phyloP scores from a whole-genome alignment of 768 basidiomycete species.

The Wakefieldia striispora region DNA sequence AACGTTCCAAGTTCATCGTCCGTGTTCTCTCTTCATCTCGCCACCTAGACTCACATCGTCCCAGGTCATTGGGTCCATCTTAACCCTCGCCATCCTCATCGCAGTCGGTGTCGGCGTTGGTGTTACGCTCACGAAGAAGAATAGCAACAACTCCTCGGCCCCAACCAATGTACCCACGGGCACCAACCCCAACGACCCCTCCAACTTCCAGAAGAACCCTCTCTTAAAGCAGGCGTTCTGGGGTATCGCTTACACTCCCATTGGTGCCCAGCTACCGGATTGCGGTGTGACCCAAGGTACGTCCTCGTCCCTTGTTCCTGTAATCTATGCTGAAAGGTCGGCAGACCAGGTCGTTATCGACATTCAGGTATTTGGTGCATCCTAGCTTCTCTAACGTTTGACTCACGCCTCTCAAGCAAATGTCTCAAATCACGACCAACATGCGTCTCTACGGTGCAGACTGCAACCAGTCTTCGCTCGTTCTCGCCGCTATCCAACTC shows the following conservation, averaged over 20 bases:
- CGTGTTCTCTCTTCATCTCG: slow-evolving; percentile 24
- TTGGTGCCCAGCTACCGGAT: slow-evolving; percentile 64
- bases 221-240: slow-evolving; percentile 75
- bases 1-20: slow-evolving; percentile 58
- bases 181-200: slow-evolving; percentile 66
- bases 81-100: slow-evolving; percentile 50
- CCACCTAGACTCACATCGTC: neutral
- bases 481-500: slow-evolving; percentile 85
- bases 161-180: slow-evolving; percentile 13
- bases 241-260: slow-evolving; percentile 85
- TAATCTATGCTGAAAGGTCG: neutral
- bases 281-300: slow-evolving; percentile 54
- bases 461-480: slow-evolving; percentile 78
- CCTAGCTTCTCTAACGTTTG: neutral
- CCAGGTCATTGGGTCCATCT: slow-evolving; percentile 52
- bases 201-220: slow-evolving; percentile 68
- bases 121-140: slow-evolving; percentile 58
- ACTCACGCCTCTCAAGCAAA: slow-evolving; percentile 43
- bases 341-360: slow-evolving; percentile 61
- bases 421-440: slow-evolving; percentile 83
- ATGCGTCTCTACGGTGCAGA: slow-evolving; percentile 86
- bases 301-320: slow-evolving; percentile 7
- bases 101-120: slow-evolving; percentile 63
- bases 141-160: slow-evolving; percentile 30
- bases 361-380: slow-evolving; percentile 53